Evolutionary conservation across 139 green algal genomes (phyloP), one percentile per base, ranked within the genome.

Genomic region (Tetradesmus obliquus): DNA sequence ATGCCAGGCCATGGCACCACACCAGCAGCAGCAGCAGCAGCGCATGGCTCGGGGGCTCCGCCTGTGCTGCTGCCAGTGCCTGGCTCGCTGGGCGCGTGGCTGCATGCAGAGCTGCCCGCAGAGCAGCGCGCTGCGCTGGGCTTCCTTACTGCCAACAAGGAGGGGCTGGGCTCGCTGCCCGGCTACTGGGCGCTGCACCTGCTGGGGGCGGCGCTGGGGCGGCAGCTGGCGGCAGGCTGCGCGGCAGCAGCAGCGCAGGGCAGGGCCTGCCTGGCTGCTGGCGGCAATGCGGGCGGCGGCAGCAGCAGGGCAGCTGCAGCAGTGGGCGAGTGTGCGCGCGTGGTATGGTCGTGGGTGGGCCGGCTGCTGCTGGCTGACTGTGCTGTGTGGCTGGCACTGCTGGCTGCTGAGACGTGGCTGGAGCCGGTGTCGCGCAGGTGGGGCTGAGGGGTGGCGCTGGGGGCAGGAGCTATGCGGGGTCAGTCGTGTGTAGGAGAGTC

Each of bases 111-210:
- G 87, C 0, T 90, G 10, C 5, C 54, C 19, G 88, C 69, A 10
- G 53, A 53, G 22, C 53, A 86, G 76, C 88, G 88, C 3, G 2
- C 1, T 13, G 22, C 95, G n/a, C 8, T 96, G 54, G 79, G 69
- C 19, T 92, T 96, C 51, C 62, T 60, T 53, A 20, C 53, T 3
- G 71, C 69, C 20, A 99, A 99, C 92, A 99, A 98, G 88, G 97
- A 99, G 92, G 97, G 97, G 7, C 17, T 99, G 10, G 86, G 94
- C 22, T 98, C 96, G 0, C 71, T 97, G 51, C 80, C 88, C 0
- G 97, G 97, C 51, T 99, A 98, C 93, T 95, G 91, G 89, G 95
- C 94, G 0, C 89, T 99, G 54, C 89, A 97, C 89, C 87, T 98
- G 58, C 80, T 92, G 74, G 96, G 95, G 15, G 92, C 91, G 1